Conservation (phyloP, 148 eudicot genomes). For the Hydrangea macrophylla region DNA sequence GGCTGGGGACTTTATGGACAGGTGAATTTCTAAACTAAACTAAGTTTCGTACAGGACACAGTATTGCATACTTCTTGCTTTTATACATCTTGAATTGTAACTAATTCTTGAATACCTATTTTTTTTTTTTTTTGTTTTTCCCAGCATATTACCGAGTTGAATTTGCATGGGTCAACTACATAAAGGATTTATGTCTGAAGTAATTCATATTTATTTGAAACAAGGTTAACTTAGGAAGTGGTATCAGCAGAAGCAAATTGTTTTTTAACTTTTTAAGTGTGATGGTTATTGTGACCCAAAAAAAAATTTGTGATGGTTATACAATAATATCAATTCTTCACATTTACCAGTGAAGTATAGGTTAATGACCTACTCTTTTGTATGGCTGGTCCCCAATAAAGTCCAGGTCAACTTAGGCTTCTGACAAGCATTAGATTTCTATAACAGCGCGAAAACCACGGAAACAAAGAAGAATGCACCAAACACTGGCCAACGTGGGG, state of each 20-base stretch:
- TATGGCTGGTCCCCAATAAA: too few species aligned
- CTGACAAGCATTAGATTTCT: too few species aligned
- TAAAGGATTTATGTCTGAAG: background rate
- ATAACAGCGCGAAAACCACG: too few species aligned
- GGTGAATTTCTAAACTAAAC: slow-evolving; percentile 33
- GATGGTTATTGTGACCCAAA: too few species aligned
- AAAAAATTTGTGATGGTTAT: too few species aligned
- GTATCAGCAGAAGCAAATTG: background rate
- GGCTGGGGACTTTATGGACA: slow-evolving; percentile 99
- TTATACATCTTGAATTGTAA: background rate
- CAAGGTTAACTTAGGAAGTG: background rate
- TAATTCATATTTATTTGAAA: background rate
- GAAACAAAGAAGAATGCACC: too few species aligned
- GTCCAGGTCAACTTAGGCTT: too few species aligned
- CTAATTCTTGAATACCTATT: background rate
- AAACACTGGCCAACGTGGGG: too few species aligned
- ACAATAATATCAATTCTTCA: too few species aligned
- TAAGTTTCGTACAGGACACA: too few species aligned
- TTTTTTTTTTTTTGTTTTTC: background rate
- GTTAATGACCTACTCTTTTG: too few species aligned
- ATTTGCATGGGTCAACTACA: background rate
- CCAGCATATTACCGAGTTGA: background rate
- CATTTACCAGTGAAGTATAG: too few species aligned
- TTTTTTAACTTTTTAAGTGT: slow-evolving; percentile 4
- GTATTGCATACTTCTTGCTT: background rate